Evolutionary conservation across 768 basidiomycete species (phyloP), one percentile per base, ranked within the genome.

Genomic region (Termitomyces sp.): DNA sequence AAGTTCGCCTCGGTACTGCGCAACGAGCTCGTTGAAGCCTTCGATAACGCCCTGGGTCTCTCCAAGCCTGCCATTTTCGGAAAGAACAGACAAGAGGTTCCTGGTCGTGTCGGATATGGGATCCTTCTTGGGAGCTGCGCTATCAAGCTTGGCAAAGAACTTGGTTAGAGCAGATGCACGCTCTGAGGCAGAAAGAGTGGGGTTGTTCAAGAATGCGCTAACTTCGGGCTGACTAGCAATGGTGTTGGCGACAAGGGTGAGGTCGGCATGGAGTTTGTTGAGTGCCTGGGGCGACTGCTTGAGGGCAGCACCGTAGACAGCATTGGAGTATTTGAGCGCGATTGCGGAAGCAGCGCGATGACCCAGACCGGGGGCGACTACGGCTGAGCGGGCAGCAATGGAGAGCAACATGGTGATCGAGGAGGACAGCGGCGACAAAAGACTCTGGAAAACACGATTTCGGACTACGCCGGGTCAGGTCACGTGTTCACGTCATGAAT

Each of bases 1-100:
- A 61, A 98, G 77, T 76, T 98, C 96, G 64, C 97, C 97, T 72
- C 84, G 88, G 81, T 98, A 84, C 66, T 90, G 85, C 46, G 91
- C 75, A 59, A 96, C 87, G 63, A 98, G 85, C 70, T 88, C 87
- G 64, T 91, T 87, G 78, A 98, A 98, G 59, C 91, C 93, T 68
- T 89, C 85, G 66, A 98, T 90, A 62, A 96, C 92, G 59, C 87
- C 87, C 64, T 84, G 76, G 18, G 90, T 85, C 79, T 96, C 90
- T 61, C 76, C 81, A 60, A 98, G 79, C 62, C 97, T 82, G 58
- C 94, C 94, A 72, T 99, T 99, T 73, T 96, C 91, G 59, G 91
- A 88, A 59, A 99, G 83, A 64, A 98, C 86, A 37, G 72, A 71
- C 69, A 99, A 86, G 64, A 99, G 82, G 77, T 98, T 96, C 82